Conservation (phyloP, 306 rosid genomes). For the Leucaena leucocephala region DNA sequence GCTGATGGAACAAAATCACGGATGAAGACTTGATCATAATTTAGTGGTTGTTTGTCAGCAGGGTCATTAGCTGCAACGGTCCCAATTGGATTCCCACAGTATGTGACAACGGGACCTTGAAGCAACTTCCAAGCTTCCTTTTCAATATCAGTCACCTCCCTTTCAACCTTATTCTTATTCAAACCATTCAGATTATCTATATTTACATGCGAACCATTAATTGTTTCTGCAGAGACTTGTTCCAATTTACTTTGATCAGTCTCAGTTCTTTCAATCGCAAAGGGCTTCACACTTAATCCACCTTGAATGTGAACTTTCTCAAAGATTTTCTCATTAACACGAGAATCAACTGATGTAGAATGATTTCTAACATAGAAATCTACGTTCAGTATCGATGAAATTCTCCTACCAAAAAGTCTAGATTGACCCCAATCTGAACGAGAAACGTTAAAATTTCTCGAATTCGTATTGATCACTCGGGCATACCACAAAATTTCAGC, state of each 20-base stretch:
- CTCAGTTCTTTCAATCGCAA: constrained; percentile 53
- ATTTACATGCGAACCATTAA: constrained; percentile 39
- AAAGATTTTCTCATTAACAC: constrained; percentile 62
- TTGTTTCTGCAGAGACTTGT: constrained; percentile 47
- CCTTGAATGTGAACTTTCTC: constrained; percentile 76
- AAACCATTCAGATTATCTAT: constrained; percentile 52
- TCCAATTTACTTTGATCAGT: constrained; percentile 45
- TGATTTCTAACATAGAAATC: constrained; percentile 71
- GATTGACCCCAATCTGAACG: constrained; percentile 52
- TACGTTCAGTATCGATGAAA: constrained; percentile 52
- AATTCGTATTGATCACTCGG: constrained; percentile 48
- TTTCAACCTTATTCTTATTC: constrained; percentile 45
- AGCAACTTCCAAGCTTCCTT: constrained; percentile 86
- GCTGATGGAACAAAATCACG: constrained; percentile 92
- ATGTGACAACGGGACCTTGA: constrained; percentile 63
- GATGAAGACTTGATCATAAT: constrained; percentile 89
- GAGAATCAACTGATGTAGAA: constrained; percentile 73
- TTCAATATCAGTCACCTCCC: constrained; percentile 60
- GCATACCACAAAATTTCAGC: constrained; percentile 47
- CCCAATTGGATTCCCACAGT: constrained; percentile 83
- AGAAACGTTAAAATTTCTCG: constrained; percentile 57
- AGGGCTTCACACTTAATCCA: constrained; percentile 65
- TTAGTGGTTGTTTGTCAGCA: constrained; percentile 68
- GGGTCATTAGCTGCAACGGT: constrained; percentile 89
- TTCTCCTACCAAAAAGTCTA: constrained; percentile 53